Conservation (phyloP, 176 grass and related monocot species). For the Avena atlantica region DNA sequence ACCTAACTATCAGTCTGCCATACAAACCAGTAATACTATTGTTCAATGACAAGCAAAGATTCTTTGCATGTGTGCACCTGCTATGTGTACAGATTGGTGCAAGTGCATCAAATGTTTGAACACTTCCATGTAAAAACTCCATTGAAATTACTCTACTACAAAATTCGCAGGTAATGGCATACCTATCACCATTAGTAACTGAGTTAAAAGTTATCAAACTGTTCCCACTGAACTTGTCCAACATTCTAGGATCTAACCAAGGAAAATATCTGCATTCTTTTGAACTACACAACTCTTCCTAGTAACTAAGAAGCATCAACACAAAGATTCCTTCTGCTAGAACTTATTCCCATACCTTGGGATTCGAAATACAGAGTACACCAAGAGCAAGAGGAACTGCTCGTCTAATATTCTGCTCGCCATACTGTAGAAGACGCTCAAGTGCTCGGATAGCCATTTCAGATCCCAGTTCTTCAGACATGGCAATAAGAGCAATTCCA, state of each 20-base stretch:
- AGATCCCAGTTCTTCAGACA: constrained; percentile 93
- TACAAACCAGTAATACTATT: background rate
- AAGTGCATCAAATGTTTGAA: constrained; percentile 13
- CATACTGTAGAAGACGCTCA: constrained; percentile 92
- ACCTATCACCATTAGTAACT: background rate
- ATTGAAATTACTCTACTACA: background rate
- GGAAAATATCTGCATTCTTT: background rate
- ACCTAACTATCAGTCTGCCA: background rate
- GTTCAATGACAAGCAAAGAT: background rate
- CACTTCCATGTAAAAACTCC: constrained; percentile 5
- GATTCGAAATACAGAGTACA: constrained; percentile 95
- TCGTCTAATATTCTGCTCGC: constrained; percentile 97
- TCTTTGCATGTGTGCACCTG: background rate
- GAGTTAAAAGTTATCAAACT: background rate
- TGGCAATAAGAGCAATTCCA: constrained; percentile 96
- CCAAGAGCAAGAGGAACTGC: constrained; percentile 95
- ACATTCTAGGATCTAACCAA: background rate
- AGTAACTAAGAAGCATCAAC: background rate
- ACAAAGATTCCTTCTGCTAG: background rate
- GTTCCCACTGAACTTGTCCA: background rate
- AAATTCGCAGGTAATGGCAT: background rate
- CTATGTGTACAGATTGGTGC: background rate
- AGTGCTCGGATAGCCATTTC: constrained; percentile 92
- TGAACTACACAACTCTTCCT: background rate
- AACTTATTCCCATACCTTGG: constrained; percentile 62